phyloP scores from a whole-genome alignment of 176 grass and related monocot genomes.

The Musa acuminata region DNA sequence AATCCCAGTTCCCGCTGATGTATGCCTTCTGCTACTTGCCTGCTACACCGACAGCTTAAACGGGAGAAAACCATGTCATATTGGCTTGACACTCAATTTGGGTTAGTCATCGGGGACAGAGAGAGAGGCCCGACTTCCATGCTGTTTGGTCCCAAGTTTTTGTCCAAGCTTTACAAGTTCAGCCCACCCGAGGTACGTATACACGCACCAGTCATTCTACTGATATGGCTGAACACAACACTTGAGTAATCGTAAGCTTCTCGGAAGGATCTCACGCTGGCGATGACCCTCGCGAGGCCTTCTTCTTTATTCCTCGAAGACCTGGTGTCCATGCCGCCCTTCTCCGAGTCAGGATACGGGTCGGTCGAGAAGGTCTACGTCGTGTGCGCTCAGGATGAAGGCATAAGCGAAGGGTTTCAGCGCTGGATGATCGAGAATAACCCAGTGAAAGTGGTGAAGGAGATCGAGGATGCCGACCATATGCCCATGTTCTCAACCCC shows the following conservation, averaged over 20 bases:
- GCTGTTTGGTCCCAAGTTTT: constrained; percentile 37
- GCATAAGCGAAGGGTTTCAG: constrained; percentile 34
- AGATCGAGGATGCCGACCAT: constrained; percentile 43
- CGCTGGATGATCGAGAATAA: constrained; percentile 44
- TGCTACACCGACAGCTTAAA: neutral
- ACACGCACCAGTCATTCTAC: too few species aligned
- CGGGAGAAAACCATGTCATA: constrained; percentile 28
- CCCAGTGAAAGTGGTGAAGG: constrained; percentile 40
- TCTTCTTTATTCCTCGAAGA: constrained; percentile 53
- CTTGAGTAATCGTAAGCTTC: too few species aligned
- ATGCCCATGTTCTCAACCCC: constrained; percentile 52
- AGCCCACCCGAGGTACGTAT: constrained; percentile 52
- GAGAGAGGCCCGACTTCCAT: constrained; percentile 33
- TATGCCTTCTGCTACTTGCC: too few species aligned
- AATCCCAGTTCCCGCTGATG: neutral
- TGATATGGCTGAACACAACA: neutral
- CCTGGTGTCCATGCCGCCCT: constrained; percentile 19
- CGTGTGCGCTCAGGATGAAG: constrained; percentile 35
- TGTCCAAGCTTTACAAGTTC: constrained; percentile 24
- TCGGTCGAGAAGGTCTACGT: constrained; percentile 50
- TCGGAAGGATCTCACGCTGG: constrained; percentile 51
- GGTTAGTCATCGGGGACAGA: constrained; percentile 27
- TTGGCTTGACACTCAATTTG: constrained; percentile 59
- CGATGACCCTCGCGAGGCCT: constrained; percentile 33
- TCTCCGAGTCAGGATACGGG: constrained; percentile 32